Evolutionary conservation across 208 protist species (phyloP).

Genomic region (Trypanosoma boissoni): DNA sequence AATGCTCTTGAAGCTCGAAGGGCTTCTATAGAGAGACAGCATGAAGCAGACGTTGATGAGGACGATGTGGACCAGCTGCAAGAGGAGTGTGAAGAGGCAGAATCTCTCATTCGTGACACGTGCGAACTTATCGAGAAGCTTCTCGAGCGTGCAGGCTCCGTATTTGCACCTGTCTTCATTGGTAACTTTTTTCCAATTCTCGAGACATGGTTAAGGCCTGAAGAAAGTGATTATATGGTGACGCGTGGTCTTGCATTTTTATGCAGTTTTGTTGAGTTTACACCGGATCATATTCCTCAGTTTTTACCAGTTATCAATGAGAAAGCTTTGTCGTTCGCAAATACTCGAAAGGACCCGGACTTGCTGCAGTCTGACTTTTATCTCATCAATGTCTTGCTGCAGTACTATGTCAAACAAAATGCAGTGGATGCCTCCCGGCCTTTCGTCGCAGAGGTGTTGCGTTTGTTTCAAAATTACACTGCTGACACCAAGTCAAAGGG

Average conservation of each 20-base stretch:
- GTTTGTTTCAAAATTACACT: slow-evolving; percentile 43
- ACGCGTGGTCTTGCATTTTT: slow-evolving; percentile 54
- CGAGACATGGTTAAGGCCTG: slow-evolving; percentile 45
- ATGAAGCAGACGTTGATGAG: slow-evolving; percentile 84
- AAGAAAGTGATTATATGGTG: slow-evolving; percentile 69
- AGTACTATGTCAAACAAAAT: slow-evolving; percentile 41
- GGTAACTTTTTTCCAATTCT: slow-evolving; percentile 61
- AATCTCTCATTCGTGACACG: slow-evolving; percentile 53
- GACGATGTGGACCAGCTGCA: slow-evolving; percentile 80
- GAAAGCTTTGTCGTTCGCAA: slow-evolving; percentile 48
- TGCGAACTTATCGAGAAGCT: slow-evolving; percentile 69
- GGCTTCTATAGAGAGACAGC: slow-evolving; percentile 46
- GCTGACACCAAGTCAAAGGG: slow-evolving; percentile 25
- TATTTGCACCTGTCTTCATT: slow-evolving; percentile 72
- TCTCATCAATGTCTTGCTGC: slow-evolving; percentile 69
- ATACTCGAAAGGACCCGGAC: slow-evolving; percentile 37
- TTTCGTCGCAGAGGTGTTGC: slow-evolving; percentile 47
- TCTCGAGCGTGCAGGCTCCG: slow-evolving; percentile 47
- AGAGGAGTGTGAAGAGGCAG: slow-evolving; percentile 65
- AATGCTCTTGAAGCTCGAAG: slow-evolving; percentile 47
- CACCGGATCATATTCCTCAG: slow-evolving; percentile 43
- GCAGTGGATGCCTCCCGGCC: slow-evolving; percentile 17
- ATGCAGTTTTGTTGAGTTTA: slow-evolving; percentile 74
- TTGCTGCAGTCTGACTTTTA: slow-evolving; percentile 73
- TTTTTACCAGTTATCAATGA: slow-evolving; percentile 45